phyloP scores from a whole-genome alignment of 371 early-diverging fungal species.

The Fennellomyces sp. region DNA sequence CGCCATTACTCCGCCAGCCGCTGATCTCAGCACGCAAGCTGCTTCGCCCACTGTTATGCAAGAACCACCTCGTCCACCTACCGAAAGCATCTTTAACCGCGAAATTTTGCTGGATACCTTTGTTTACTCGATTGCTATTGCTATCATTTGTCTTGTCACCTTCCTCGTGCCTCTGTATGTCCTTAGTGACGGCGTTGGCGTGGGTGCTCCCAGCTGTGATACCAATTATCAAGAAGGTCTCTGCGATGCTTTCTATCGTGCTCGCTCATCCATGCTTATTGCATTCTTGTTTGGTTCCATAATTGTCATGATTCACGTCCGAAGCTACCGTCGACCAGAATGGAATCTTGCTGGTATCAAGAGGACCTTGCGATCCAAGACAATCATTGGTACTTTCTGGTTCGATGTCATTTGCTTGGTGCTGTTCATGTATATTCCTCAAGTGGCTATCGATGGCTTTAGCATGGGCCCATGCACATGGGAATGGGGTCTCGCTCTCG shows the following conservation, averaged over 20 bases:
- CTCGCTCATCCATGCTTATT: conserved; percentile 62
- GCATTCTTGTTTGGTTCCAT: conserved; percentile 64
- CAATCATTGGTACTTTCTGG: conserved; percentile 49
- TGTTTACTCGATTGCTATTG: conserved; percentile 49
- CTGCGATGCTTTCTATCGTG: conserved; percentile 67
- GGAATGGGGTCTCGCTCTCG: conserved; percentile 73
- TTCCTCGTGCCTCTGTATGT: conserved; percentile 61
- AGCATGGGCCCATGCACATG: conserved; percentile 60
- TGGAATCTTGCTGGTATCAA: conserved; percentile 48
- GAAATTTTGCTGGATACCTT: conserved; percentile 25
- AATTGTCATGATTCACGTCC: conserved; percentile 66
- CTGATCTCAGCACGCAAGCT: conserved; percentile 77
- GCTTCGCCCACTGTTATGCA: conserved; percentile 78
- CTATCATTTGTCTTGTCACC: conserved; percentile 55
- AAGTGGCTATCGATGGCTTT: conserved; percentile 61
- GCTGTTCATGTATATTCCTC: conserved; percentile 68
- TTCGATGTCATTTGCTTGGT: conserved; percentile 52
- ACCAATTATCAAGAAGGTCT: conserved; percentile 31
- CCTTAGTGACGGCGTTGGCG: conserved; percentile 35
- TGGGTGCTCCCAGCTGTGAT: conserved; percentile 63
- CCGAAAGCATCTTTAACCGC: conserved; percentile 58
- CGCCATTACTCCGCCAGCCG: conserved; percentile 71
- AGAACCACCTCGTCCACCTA: conserved; percentile 74
- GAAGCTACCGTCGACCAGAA: conserved; percentile 57
- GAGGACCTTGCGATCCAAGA: conserved; percentile 51